These are phyloP conservation scores for Dichomitus squalens DNA, from an alignment of 1,284 basidiomycete species.

Conservation along the genomic window DNA sequence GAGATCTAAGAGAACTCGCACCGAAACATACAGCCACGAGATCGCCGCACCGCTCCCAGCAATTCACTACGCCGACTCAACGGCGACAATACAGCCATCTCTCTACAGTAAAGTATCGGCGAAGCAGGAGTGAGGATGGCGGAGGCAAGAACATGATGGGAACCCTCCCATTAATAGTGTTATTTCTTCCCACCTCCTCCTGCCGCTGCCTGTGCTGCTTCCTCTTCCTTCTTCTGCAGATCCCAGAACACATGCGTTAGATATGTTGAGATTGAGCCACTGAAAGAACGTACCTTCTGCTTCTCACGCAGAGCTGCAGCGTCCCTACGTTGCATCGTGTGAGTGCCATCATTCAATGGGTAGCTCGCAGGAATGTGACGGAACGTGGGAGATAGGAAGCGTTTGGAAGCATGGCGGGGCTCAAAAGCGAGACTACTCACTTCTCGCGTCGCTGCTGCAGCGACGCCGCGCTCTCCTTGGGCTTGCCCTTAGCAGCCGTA, in stretches of 20 bases:
- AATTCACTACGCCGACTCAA: constrained; percentile 3
- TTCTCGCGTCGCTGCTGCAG: constrained; percentile 73
- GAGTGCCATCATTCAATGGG: not conserved
- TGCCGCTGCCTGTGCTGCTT: constrained; percentile 35
- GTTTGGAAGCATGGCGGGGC: not conserved
- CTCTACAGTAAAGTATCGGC: not conserved
- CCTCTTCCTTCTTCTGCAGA: constrained; percentile 62
- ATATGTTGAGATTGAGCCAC: not conserved
- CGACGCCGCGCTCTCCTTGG: constrained; percentile 64
- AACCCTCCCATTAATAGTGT: constrained; percentile 32
- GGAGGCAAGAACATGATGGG: constrained; percentile 12
- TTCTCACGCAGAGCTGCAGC: constrained; percentile 74
- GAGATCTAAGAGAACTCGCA: constrained; percentile 20
- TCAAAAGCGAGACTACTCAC: constrained; percentile 51
- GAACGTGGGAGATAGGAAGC: not conserved
- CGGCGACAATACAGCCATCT: constrained; percentile 6
- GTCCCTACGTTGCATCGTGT: constrained; percentile 48
- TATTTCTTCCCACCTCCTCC: constrained; percentile 45
- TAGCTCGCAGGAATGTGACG: not conserved
- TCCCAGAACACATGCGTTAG: not conserved
- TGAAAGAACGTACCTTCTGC: constrained; percentile 56
- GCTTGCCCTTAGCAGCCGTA: constrained; percentile 51
- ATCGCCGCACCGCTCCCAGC: constrained; percentile 2
- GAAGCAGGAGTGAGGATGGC: not conserved
- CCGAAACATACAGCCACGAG: constrained; percentile 7